Base-by-base conservation (phyloP, 2,329 filamentous ascomycete species). In the Phialophora verrucosa region DNA sequence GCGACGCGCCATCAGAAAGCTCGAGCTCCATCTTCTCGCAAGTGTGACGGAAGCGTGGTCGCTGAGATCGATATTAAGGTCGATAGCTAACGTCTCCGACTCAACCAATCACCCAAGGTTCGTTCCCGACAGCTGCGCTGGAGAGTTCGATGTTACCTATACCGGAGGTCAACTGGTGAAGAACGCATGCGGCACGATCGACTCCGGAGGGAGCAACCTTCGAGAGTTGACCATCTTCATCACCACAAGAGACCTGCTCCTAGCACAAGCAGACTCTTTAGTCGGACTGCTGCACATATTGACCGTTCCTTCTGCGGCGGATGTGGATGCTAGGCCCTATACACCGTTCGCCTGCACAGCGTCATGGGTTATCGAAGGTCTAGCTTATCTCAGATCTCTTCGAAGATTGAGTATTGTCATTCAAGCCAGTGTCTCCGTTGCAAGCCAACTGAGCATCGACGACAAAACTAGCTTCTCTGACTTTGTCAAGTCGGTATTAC, bases 321-420 rank as follows among this genome's bases (percentile, higher is more conserved):
- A 55, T 10, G 35, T 23, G 27, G 29, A 10, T 27, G 31, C 44
- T 5, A 23, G n/a, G 17, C 59, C 59, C 11, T 42, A 27, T 17
- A 42, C 59, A 17, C 20, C 51, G 17, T 56, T 55, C 25, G 54
- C 54, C 12, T 50, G 42, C 56, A 20, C 59, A n/a, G 50, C 59
- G 0, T 59, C 64, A 17, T 66, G 64, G 64, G 59, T 66, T 14
- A 47, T n/a, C 38, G 64, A 66, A 17, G 59, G 63, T 14, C 58
- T 66, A 8, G 54, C 27, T 17, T 35, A 58, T 23, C 53, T 66
- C 20, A 55, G 31, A 59, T 60, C 59, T 29, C 64, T 66, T 49
- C 54, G 32, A 42, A 51, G 32, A 62, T 54, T 62, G 47, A 66
- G 29, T 29, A 59, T 66, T 49, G 49, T 54, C n/a, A 20, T 66